A percentile compares a stretch with the other conserved stretches of the same genome.
These are phyloP conservation scores for Sarocladium strictum DNA, from an alignment of 2,329 filamentous ascomycete species.

Conservation along the genomic window DNA sequence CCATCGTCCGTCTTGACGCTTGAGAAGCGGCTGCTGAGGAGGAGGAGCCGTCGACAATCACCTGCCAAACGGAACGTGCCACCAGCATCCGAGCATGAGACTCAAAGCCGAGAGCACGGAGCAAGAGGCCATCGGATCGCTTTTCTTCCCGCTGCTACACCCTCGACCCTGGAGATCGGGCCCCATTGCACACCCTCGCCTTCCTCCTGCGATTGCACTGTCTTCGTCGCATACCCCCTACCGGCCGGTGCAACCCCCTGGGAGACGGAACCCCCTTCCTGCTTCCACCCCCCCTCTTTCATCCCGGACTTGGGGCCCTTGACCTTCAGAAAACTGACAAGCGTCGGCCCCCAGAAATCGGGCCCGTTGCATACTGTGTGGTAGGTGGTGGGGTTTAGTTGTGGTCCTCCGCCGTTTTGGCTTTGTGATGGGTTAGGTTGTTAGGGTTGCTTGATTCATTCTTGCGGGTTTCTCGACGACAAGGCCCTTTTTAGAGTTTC, in stretches of 20 bases:
- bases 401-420: neutral
- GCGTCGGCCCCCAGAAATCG: neutral
- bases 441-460: slow-evolving; percentile 1
- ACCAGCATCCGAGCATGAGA: neutral
- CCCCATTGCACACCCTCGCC: neutral
- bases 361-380: neutral
- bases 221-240: neutral
- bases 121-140: neutral
- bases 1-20: too few relatives aligned
- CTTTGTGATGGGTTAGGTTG: too few relatives aligned
- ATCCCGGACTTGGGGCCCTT: neutral
- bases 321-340: neutral
- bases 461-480: slow-evolving; percentile 8
- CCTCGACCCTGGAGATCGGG: neutral
- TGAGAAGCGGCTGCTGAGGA: too few relatives aligned
- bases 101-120: neutral
- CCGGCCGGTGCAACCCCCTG: neutral
- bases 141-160: slow-evolving; percentile 3
- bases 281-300: neutral
- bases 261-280: neutral
- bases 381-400: too few relatives aligned
- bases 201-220: neutral
- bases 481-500: slow-evolving; percentile 7
- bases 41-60: too few relatives aligned
- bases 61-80: neutral